Conservation (phyloP, 208 protist species). For the Ichthyophonus hoferi region DNA sequence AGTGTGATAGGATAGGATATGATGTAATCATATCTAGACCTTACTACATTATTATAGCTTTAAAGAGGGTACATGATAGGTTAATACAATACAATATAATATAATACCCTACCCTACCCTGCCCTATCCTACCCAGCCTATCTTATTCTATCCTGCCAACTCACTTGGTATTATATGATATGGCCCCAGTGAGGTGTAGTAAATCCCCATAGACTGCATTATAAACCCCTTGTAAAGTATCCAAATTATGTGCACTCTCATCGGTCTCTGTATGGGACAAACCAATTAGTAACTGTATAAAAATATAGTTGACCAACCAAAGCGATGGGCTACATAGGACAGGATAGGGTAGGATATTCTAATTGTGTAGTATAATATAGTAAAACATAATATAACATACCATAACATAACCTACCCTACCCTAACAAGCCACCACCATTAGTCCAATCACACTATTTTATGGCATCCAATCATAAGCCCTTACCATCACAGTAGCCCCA, state of each 20-base stretch:
- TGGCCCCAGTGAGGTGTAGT: neutral
- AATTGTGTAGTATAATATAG: too few relatives aligned
- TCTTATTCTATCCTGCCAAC: neutral
- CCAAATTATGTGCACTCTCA: constrained; percentile 16
- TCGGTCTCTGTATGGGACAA: neutral
- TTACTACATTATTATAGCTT: neutral
- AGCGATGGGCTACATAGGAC: too few relatives aligned
- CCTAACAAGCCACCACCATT: too few relatives aligned
- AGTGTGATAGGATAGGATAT: neutral
- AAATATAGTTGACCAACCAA: too few relatives aligned
- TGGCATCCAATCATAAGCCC: too few relatives aligned
- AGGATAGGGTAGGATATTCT: too few relatives aligned
- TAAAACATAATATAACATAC: too few relatives aligned
- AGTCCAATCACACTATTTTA: too few relatives aligned
- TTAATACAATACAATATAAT: neutral
- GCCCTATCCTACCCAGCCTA: neutral
- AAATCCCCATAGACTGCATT: constrained; percentile 10
- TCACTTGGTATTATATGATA: neutral
- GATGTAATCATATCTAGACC: neutral
- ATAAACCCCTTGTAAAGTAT: neutral
- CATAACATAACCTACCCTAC: too few relatives aligned
- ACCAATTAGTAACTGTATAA: too few relatives aligned
- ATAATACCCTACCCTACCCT: neutral
- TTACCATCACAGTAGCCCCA: constrained; percentile 10
- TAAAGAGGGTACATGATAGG: neutral